A percentile compares a stretch with the other conserved stretches of the same genome.
Conservation (phyloP, 495 filamentous ascomycete genomes). For the Penicillium lagena region DNA sequence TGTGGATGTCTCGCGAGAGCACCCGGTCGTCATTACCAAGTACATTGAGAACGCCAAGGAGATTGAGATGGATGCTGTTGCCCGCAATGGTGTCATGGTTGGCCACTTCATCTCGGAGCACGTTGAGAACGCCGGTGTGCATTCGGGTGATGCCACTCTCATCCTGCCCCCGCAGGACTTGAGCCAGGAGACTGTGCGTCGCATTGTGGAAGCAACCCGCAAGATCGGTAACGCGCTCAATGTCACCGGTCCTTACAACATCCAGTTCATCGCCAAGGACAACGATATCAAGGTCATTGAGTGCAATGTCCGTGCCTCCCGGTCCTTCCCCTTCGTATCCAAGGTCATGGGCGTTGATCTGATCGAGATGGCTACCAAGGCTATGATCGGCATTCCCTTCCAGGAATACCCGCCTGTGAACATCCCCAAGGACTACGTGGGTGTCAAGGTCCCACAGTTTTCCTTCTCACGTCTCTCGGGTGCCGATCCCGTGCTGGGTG, state of each 20-base stretch:
- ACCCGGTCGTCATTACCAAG: conserved; percentile 98
- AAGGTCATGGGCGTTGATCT: conserved; percentile 98
- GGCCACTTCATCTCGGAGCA: conserved; percentile 95
- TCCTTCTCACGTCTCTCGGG: conserved; percentile 95
- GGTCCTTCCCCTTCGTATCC: conserved; percentile 96
- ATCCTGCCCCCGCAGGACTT: conserved; percentile 97
- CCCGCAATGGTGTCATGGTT: conserved; percentile 77
- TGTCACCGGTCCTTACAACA: conserved; percentile 95
- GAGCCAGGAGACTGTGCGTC: conserved; percentile 75
- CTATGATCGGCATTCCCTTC: conserved; percentile 83
- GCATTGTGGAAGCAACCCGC: conserved; percentile 89
- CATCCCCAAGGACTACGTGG: conserved; percentile 77
- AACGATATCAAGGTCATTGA: conserved; percentile 99
- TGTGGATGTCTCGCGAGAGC: conserved; percentile 85
- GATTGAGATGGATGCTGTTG: conserved; percentile 96
- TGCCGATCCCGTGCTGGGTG: conserved; percentile 91
- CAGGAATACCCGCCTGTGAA: conserved; percentile 70
- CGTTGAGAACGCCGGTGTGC: conserved; percentile 94
- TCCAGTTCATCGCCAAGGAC: conserved; percentile 99
- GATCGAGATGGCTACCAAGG: conserved; percentile 98
- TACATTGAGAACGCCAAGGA: conserved; percentile 98
- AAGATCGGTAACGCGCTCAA: conserved; percentile 95
- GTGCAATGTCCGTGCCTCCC: conserved; percentile 93
- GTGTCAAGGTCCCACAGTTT: conserved; percentile 98
- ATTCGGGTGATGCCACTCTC: conserved; percentile 95